phyloP scores from a whole-genome alignment of 768 basidiomycete species.

The Inosperma sp. region DNA sequence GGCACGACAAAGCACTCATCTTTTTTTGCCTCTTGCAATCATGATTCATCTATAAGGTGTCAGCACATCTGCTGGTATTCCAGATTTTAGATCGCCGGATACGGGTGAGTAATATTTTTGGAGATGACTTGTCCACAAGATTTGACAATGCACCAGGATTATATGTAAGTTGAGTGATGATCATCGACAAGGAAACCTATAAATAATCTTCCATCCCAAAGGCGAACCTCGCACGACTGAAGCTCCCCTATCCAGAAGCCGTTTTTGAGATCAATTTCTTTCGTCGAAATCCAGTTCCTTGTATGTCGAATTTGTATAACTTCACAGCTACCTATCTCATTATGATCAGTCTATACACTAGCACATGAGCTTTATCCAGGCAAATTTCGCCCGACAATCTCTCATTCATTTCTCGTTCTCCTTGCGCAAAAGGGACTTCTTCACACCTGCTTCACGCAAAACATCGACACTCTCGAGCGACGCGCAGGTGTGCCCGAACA shows the following conservation, averaged over 20 bases:
- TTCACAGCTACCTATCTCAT: neutral
- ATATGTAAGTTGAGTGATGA: slow-evolving; percentile 38
- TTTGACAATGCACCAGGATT: slow-evolving; percentile 35
- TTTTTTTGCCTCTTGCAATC: neutral
- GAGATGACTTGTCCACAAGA: neutral
- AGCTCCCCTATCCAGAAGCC: slow-evolving; percentile 89
- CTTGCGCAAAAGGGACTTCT: slow-evolving; percentile 67
- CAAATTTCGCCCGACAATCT: slow-evolving; percentile 78
- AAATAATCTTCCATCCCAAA: slow-evolving; percentile 23
- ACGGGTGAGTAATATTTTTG: slow-evolving; percentile 52
- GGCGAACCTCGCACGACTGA: slow-evolving; percentile 73
- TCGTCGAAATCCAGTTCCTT: slow-evolving; percentile 71
- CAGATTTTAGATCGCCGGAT: slow-evolving; percentile 83
- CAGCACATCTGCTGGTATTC: slow-evolving; percentile 78
- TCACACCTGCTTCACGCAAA: slow-evolving; percentile 81
- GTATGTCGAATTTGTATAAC: slow-evolving; percentile 36
- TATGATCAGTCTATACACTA: slow-evolving; percentile 72
- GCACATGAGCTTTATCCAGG: slow-evolving; percentile 93
- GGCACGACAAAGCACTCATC: neutral
- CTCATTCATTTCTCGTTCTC: slow-evolving; percentile 87
- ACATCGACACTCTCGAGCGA: slow-evolving; percentile 89
- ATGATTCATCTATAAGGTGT: slow-evolving; percentile 43
- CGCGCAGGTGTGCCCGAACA: slow-evolving; percentile 69
- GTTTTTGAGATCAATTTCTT: slow-evolving; percentile 93
- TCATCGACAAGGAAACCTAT: neutral